Evolutionary conservation across 805 yeast genomes (phyloP).

Genomic region (Cyberlindnera euphorbiiphila): DNA sequence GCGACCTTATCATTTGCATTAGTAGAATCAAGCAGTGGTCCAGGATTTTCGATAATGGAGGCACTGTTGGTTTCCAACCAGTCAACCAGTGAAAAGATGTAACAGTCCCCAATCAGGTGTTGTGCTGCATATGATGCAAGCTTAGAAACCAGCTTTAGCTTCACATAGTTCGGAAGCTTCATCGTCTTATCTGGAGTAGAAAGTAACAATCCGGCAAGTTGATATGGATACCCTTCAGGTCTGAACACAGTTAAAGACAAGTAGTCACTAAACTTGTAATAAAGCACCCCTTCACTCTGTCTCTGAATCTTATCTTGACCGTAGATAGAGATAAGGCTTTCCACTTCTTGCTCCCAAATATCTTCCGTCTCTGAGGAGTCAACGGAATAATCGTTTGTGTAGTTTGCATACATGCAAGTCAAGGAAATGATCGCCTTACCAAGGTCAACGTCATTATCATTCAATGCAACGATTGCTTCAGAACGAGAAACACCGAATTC

Average conservation of each 20-base stretch:
- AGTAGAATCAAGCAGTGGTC: conserved; percentile 46
- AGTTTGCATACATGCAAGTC: conserved; percentile 36
- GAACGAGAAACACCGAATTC: conserved; percentile 70
- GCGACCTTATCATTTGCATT: conserved; percentile 4
- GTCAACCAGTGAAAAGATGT: conserved; percentile 64
- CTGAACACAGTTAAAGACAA: conserved; percentile 39
- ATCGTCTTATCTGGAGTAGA: conserved; percentile 35
- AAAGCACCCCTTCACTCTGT: conserved; percentile 25
- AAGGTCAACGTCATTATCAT: conserved; percentile 41
- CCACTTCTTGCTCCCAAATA: conserved; percentile 74
- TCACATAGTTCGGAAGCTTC: conserved; percentile 67
- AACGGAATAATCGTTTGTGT: conserved; percentile 11
- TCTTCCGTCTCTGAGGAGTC: conserved; percentile 26
- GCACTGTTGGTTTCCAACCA: conserved; percentile 69
- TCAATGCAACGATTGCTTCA: conserved; percentile 50
- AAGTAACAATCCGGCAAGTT: conserved; percentile 66
- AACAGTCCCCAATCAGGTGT: conserved; percentile 61
- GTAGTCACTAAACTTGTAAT: conserved; percentile 23
- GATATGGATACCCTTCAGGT: conserved; percentile 55
- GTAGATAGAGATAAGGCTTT: conserved; percentile 60
- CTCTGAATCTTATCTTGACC: conserved; percentile 29
- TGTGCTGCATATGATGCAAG: conserved; percentile 42
- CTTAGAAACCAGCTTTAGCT: conserved; percentile 48
- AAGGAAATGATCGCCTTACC: conserved; percentile 46
- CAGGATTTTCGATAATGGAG: conserved; percentile 66